Evolutionary conservation across 306 rosid genomes (phyloP).

Genomic region (Ochetophila trinervis): DNA sequence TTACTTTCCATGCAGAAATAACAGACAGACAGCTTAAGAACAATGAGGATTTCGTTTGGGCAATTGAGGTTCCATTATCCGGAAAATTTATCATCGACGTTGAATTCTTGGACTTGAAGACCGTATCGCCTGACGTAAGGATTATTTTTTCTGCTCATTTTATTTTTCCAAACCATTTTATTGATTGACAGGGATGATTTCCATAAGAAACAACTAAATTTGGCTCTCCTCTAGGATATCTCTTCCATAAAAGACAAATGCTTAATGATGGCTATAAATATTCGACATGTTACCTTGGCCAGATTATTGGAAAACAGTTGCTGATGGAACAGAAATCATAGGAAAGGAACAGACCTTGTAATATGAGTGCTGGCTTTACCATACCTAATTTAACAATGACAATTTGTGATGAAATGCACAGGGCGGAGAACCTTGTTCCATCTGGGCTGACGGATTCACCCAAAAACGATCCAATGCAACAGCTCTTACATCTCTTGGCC

Average conservation of each 20-base stretch:
- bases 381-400: not conserved
- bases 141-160: not conserved
- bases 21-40: conserved; percentile 70
- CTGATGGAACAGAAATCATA: not conserved
- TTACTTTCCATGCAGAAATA: conserved; percentile 45
- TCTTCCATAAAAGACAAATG: not conserved
- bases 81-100: conserved; percentile 95
- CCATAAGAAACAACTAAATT: not conserved
- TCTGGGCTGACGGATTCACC: conserved; percentile 67
- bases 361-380: conserved; percentile 8
- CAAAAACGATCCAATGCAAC: conserved; percentile 55
- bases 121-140: conserved; percentile 57
- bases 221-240: not conserved
- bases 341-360: not conserved
- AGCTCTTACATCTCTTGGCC: conserved; percentile 64
- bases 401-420: conserved; percentile 22
- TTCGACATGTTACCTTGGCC: not conserved
- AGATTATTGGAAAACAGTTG: not conserved
- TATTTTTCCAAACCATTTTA: not conserved
- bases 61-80: conserved; percentile 83
- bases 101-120: conserved; percentile 93
- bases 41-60: conserved; percentile 92
- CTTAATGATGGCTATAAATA: not conserved
- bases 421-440: conserved; percentile 84
- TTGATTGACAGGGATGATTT: conserved; percentile 14